Evolutionary conservation across 768 basidiomycete genomes (phyloP), one percentile per base, ranked within the genome.

Genomic region (Boletus barrowsii): DNA sequence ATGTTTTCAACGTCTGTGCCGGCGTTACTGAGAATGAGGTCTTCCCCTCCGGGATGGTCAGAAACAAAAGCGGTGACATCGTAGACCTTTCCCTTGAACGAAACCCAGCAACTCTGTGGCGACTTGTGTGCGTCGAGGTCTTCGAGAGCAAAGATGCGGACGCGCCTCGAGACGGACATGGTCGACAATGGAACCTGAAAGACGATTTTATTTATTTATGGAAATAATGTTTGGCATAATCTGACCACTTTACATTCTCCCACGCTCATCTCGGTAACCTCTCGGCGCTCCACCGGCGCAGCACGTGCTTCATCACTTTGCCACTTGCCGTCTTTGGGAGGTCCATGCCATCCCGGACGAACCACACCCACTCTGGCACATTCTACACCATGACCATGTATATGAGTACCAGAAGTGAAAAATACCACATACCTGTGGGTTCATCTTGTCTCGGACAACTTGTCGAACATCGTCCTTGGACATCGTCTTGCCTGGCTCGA

Each of bases 1-100:
- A 84, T 76, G 18, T 72, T 76, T 18, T 79, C 87, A 47, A 98
- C 79, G 67, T 97, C 92, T 71, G 83, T 83, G 39, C 94, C 95
- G 5, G 90, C 96, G 71, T 87, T 80, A 42, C 83, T 75, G 37
- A 94, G 73, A 61, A 99, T 83, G 58, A 93, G 73, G 68, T 98
- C 95, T 70, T 98, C 96, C 4, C 95, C 94, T 59, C 96, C 96
- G 11, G 95, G 93, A 68, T 97, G 94, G 75, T 96, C 94, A 49
- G 79, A 64, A 3, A 95, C 72, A 73, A 98, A 98, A 4, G 63
- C 60, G 4, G 95, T 87, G 49, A 98, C 84, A 67, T 99, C 86
- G 77, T 95, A 98, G 22, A 99, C 91, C 65, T 86, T 89, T 64
- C 87, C 87, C 54, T 76, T 76, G 68, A 83, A 84, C 3, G 88